phyloP scores from a whole-genome alignment of 495 filamentous ascomycete species.

The Penicillium chermesinum region DNA sequence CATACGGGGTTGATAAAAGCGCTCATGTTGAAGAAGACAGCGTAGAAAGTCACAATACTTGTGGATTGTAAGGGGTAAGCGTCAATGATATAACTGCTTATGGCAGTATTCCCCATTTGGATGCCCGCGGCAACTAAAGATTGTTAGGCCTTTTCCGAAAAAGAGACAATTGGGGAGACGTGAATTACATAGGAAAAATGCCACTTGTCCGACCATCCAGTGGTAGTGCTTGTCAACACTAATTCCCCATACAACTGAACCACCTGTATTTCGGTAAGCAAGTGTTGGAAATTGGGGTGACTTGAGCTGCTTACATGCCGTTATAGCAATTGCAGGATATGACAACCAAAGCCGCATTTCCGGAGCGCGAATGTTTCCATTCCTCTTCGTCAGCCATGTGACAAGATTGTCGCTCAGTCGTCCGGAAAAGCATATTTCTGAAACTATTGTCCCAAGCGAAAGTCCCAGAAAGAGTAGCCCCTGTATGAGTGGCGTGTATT shows the following conservation, averaged over 20 bases:
- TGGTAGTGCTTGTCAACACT: conserved; percentile 52
- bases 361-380: conserved; percentile 41
- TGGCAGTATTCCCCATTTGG: conserved; percentile 56
- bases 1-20: conserved; percentile 44
- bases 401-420: conserved; percentile 50
- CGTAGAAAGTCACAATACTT: conserved; percentile 56
- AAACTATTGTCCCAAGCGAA: conserved; percentile 51
- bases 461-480: conserved; percentile 55
- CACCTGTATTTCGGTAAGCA: no score
- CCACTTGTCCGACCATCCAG: conserved; percentile 58
- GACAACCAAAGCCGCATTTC: conserved; percentile 59
- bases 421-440: conserved; percentile 53
- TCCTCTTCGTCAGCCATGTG: conserved; percentile 39
- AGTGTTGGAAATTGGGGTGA: no score
- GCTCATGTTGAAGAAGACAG: conserved; percentile 54
- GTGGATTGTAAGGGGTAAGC: conserved; percentile 55
- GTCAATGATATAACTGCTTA: conserved; percentile 54
- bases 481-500: conserved; percentile 49
- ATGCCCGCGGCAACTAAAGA: conserved; percentile 51
- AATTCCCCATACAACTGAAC: conserved; percentile 52
- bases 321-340: conserved; percentile 51
- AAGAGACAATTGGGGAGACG: background rate
- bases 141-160: background rate
- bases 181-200: conserved; percentile 45
- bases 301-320: conserved; percentile 36